Evolutionary conservation across 352 stramenopile genomes (phyloP), one percentile per base, ranked within the genome.

Genomic region (Phytophthora pistaciae): DNA sequence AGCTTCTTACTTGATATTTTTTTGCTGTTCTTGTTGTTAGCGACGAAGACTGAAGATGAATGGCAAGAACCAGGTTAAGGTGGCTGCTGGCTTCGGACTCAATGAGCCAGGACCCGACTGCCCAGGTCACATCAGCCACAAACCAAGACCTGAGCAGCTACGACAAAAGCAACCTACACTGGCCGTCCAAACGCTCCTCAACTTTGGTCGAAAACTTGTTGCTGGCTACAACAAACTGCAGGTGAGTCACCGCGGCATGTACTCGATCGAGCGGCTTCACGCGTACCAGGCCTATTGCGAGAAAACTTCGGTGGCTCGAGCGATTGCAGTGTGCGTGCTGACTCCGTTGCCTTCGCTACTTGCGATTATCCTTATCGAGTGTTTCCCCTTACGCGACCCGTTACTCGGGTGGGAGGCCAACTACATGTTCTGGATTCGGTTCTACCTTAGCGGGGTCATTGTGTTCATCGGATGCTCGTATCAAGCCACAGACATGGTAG

Each of bases 211-310:
- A 56, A 44, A 48, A 27, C 10, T 65, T 33, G 58, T 7, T 31
- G 29, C 42, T 21, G 44, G 58, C 7, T 65, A 57, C 58, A 40
- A 25, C 18, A 42, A 27, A 25, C 36, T 64, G 5, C 66, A 85
- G 50, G 31, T 85, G 29, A 79, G 66, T 29, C 62, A 63, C 18
- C 65, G 58, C 5, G 69, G 64, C 23, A 71, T 72, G 38, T 85
- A 83, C 60, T 85, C 78, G 44, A 65, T 83, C 58, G 72, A 82
- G 64, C 62, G 75, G 4, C 50, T 83, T 11, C 56, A 83, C 20
- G 58, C 65, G 23, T 66, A 83, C 8, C 57, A 83, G 13, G 52
- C 68, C 3, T 85, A 82, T 50, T 75, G 61, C 29, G 54, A 53
- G n/a, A 64, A 49, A n/a, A 66, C 64, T 4, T 71, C 56, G 16